Evolutionary conservation across 2,329 filamentous ascomycete genomes (phyloP).

Genomic region (Raffaelea ambrosiae): DNA sequence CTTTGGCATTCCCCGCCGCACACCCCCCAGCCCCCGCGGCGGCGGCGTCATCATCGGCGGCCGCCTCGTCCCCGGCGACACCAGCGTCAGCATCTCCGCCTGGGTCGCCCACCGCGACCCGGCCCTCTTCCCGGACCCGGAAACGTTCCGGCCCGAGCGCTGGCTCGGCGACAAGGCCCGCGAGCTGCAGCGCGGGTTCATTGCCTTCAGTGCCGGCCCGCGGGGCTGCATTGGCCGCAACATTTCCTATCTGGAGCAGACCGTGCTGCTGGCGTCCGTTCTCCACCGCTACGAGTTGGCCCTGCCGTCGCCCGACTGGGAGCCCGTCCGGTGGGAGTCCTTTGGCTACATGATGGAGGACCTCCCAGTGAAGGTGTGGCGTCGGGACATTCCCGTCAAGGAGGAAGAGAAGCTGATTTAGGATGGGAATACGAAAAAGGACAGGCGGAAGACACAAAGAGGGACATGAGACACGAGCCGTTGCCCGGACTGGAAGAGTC

Average conservation of each 20-base stretch:
- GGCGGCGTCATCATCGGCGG: constrained; percentile 7
- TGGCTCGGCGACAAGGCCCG: constrained; percentile 29
- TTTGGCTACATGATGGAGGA: neutral
- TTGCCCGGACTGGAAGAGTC: too few relatives aligned
- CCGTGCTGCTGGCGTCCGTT: constrained; percentile 9
- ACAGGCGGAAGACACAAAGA: too few relatives aligned
- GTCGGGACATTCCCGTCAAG: neutral
- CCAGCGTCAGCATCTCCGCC: constrained; percentile 24
- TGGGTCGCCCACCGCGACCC: constrained; percentile 26
- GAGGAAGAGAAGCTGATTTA: neutral
- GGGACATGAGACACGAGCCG: too few relatives aligned
- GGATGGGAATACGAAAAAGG: too few relatives aligned
- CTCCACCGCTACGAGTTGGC: constrained; percentile 3
- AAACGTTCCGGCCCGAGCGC: constrained; percentile 29
- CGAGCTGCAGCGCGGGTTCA: constrained; percentile 15
- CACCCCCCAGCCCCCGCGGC: neutral
- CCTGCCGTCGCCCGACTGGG: neutral
- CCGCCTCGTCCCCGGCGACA: constrained; percentile 19
- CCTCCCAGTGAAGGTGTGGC: constrained; percentile 3
- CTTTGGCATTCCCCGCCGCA: constrained; percentile 2
- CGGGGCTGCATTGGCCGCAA: constrained; percentile 35
- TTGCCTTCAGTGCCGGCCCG: constrained; percentile 14
- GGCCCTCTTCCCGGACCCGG: constrained; percentile 22
- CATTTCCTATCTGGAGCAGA: constrained; percentile 29
- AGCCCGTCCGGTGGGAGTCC: neutral